Evolutionary conservation across 352 stramenopile genomes (phyloP), one percentile per base, ranked within the genome.

Genomic region (Globisporangium spinosum): DNA sequence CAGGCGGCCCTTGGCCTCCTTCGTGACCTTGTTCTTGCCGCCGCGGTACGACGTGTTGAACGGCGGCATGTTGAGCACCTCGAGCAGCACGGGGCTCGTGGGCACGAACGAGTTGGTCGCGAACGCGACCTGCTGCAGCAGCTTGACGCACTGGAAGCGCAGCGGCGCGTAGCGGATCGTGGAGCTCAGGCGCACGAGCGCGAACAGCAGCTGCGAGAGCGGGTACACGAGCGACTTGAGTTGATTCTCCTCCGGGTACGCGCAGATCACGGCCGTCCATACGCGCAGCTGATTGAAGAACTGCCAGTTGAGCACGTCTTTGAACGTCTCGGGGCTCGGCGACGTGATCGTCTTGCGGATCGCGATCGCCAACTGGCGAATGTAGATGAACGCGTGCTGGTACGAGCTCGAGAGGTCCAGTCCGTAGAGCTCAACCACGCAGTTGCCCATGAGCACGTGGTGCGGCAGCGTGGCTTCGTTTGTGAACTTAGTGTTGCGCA

Each of bases 311-410:
- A 98, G 95, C 32, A 98, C 83, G 62, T 70, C 70, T 77, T 94
- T 86, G 70, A 97, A 89, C 23, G 85, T 85, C 61, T 98, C 92
- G 2, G 89, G 77, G 25, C 89, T 96, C n/a, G 97, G 97, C 62
- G 97, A 95, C 62, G 89, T 94, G 74, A 99, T 96, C 15, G 97
- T 98, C 62, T 97, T 96, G 65, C 98, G 89, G 57, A 99, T 85
- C 74, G 98, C 93, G 63, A 99, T 94, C n/a, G 97, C 97, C 58
- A 99, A 78, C 76, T 99, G 95, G 34, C 98, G 93, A 62, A 99
- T 98, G 82, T 99, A 99, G 32, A 99, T 89, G 75, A 99, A 99
- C 22, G 97, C 97, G 79, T 99, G 97, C 77, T 99, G 97, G 85
- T 99, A 99, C 53, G 97, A 97, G 65, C 91, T 97, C 22, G 92